Conservation (phyloP, 2,329 filamentous ascomycete species). For the Alternaria brassicicola region DNA sequence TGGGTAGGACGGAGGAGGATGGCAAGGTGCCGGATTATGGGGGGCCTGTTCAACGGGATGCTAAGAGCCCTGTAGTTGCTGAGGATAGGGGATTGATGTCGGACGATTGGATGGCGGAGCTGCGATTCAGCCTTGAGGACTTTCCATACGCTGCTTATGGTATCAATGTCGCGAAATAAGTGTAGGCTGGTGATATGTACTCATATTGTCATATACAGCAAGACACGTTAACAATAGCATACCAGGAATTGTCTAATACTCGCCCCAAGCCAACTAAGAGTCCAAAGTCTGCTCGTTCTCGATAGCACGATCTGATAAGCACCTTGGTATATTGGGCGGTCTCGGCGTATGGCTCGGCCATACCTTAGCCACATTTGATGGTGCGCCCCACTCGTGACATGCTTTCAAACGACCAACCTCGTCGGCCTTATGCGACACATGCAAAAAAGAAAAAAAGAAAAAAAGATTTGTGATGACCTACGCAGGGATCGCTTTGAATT, state of each 20-base stretch:
- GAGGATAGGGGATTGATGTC: neutral
- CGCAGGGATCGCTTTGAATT: neutral
- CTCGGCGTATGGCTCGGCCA: neutral
- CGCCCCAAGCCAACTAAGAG: neutral
- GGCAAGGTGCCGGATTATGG: neutral
- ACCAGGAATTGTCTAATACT: too few species aligned
- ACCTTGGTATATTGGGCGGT: neutral
- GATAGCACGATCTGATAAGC: neutral
- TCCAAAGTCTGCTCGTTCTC: neutral
- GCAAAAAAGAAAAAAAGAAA: neutral
- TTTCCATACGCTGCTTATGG: slow-evolving; percentile 7
- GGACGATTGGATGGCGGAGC: slow-evolving; percentile 4
- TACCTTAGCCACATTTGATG: neutral
- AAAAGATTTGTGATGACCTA: neutral
- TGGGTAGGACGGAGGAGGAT: slow-evolving; percentile 9
- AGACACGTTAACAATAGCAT: neutral
- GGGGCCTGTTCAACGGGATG: neutral
- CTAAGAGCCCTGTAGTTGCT: neutral
- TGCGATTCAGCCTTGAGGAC: neutral
- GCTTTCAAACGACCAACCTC: too few species aligned
- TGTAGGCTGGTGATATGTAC: neutral
- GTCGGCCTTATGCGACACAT: too few species aligned
- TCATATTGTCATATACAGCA: too few species aligned
- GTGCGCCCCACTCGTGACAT: neutral
- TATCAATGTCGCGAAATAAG: neutral